Conservation (phyloP, 495 filamentous ascomycete species). For the Aspergillus asperescens region DNA sequence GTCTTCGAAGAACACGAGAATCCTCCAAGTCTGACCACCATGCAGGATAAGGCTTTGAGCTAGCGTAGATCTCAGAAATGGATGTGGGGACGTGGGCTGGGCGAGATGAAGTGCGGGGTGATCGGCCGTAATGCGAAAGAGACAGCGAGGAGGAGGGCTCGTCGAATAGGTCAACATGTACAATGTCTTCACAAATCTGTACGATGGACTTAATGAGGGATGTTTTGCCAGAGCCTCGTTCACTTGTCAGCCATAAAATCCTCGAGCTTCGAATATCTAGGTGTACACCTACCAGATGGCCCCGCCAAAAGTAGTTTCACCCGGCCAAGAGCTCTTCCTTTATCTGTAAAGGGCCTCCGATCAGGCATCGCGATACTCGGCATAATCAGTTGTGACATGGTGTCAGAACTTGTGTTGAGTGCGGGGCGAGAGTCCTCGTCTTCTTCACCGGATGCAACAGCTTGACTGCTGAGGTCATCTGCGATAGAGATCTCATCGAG, state of each 20-base stretch:
- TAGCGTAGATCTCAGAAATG: constrained; percentile 83
- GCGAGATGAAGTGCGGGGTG: constrained; percentile 26
- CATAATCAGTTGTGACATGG: constrained; percentile 90
- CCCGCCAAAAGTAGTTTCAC: constrained; percentile 88
- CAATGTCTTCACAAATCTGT: constrained; percentile 91
- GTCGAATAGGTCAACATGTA: constrained; percentile 79
- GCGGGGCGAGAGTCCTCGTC: constrained; percentile 29
- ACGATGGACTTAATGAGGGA: constrained; percentile 90
- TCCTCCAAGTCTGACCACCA: constrained; percentile 95
- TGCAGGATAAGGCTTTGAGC: constrained; percentile 82
- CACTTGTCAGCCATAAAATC: neutral
- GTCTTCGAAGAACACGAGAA: constrained; percentile 59
- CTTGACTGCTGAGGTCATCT: constrained; percentile 47
- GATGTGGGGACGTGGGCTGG: constrained; percentile 26
- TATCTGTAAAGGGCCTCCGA: constrained; percentile 84
- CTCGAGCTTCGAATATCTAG: neutral
- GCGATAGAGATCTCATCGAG: constrained; percentile 48
- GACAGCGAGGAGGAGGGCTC: constrained; percentile 31
- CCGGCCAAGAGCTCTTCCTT: constrained; percentile 75
- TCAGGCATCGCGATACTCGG: constrained; percentile 94
- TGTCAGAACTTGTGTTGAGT: constrained; percentile 32
- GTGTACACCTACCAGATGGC: constrained; percentile 57
- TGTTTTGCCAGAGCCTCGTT: constrained; percentile 70
- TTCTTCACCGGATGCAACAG: constrained; percentile 45
- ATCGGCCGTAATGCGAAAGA: constrained; percentile 22